Percentiles rank a stretch among this genome's conserved stretches.
Evolutionary conservation across 345 rosid species (phyloP).

Genomic region (Eucalyptus brandiana): DNA sequence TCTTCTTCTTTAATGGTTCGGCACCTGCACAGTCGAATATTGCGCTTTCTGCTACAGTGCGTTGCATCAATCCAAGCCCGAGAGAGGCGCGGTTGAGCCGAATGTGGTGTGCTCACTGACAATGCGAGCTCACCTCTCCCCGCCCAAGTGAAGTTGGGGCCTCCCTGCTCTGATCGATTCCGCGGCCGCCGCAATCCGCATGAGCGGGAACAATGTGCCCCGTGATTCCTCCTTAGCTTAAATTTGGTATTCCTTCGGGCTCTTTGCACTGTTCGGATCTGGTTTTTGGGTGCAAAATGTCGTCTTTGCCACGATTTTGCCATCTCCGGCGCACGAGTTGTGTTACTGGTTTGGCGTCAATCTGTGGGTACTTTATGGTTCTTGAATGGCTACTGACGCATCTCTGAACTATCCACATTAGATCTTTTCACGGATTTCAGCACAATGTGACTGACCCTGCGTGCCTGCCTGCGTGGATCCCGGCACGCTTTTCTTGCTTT

Average conservation of each 20-base stretch:
- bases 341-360: neutral
- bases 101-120: neutral
- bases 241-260: neutral
- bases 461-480: neutral
- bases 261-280: neutral
- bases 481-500: neutral
- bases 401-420: neutral
- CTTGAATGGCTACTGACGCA: neutral
- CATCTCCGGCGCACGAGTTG: neutral
- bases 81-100: neutral
- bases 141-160: neutral
- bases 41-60: neutral
- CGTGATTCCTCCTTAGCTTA: neutral
- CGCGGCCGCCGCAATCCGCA: neutral
- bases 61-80: neutral
- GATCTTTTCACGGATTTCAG: neutral
- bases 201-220: neutral
- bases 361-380: neutral
- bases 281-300: neutral
- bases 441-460: neutral
- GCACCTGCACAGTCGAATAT: neutral
- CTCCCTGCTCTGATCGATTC: neutral
- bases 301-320: neutral
- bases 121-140: neutral
- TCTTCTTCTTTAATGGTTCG: neutral